Evolutionary conservation across 2,329 filamentous ascomycete genomes (phyloP).

Genomic region (Penicillium sp.): DNA sequence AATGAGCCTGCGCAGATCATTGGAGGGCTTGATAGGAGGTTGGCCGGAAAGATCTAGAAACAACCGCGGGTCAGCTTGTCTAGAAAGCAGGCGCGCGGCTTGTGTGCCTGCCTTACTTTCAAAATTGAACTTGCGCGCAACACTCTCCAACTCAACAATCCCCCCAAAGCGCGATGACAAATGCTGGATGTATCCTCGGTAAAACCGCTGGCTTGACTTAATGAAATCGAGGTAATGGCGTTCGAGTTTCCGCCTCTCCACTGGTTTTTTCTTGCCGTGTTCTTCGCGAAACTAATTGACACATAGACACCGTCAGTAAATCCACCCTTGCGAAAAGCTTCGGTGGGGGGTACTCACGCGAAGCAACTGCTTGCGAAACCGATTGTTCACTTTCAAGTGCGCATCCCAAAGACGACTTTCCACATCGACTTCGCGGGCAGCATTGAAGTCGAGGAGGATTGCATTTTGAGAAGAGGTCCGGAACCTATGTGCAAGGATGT

Average conservation of each 20-base stretch:
- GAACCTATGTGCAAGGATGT: conserved; percentile 51
- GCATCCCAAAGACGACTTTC: conserved; percentile 75
- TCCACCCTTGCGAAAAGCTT: not conserved
- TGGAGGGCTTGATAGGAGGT: conserved; percentile 47
- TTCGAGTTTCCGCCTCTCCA: conserved; percentile 72
- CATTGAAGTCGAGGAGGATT: conserved; percentile 63
- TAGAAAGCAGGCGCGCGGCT: not conserved
- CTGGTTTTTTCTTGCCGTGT: conserved; percentile 52
- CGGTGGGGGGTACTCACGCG: conserved; percentile 42
- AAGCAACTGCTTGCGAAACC: conserved; percentile 69
- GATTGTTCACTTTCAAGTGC: conserved; percentile 73
- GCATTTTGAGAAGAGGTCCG: conserved; percentile 69
- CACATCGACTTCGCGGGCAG: conserved; percentile 55
- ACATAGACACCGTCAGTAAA: conserved; percentile 10
- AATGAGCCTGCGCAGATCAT: conserved; percentile 58
- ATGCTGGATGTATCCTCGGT: conserved; percentile 78
- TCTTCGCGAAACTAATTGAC: conserved; percentile 49
- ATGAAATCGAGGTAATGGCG: conserved; percentile 82
- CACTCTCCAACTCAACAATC: conserved; percentile 57
- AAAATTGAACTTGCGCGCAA: conserved; percentile 53
- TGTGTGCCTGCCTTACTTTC: conserved; percentile 35
- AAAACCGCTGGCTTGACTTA: conserved; percentile 83
- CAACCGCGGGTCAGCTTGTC: conserved; percentile 8
- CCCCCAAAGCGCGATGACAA: conserved; percentile 61
- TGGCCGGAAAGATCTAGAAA: conserved; percentile 44